These are phyloP conservation scores for Letharia columbiana DNA, from an alignment of 495 filamentous ascomycete species.

Conservation along the genomic window DNA sequence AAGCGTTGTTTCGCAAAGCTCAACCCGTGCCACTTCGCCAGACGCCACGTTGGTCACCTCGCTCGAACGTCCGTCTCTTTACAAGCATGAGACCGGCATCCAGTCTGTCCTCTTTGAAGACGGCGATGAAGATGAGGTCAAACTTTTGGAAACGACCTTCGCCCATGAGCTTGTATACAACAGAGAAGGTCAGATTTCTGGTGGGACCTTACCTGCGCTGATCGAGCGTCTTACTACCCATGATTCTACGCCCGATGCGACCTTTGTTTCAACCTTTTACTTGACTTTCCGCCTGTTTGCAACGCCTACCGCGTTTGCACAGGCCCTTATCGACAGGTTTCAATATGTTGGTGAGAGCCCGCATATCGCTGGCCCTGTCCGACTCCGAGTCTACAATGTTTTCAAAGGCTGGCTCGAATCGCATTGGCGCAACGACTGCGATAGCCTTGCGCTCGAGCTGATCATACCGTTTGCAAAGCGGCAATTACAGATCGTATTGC, in stretches of 20 bases:
- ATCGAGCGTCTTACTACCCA: constrained; percentile 91
- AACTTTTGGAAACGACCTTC: constrained; percentile 73
- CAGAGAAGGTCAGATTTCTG: constrained; percentile 90
- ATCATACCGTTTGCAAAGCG: constrained; percentile 73
- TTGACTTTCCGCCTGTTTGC: constrained; percentile 95
- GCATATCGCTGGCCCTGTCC: constrained; percentile 65
- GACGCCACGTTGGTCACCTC: constrained; percentile 39
- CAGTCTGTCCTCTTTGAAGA: constrained; percentile 58
- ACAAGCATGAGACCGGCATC: constrained; percentile 45
- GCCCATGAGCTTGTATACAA: constrained; percentile 86
- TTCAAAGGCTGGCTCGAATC: constrained; percentile 97
- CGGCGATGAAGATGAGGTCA: constrained; percentile 64
- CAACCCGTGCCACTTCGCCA: constrained; percentile 84
- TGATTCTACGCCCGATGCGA: constrained; percentile 83
- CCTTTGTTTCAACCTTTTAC: constrained; percentile 93
- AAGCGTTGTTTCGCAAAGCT: constrained; percentile 52
- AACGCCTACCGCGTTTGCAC: constrained; percentile 67
- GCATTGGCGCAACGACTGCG: constrained; percentile 80
- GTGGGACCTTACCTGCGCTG: constrained; percentile 81
- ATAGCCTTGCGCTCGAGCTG: constrained; percentile 61
- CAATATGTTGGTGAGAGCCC: constrained; percentile 78
- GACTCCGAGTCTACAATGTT: constrained; percentile 87
- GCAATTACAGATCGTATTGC: constrained; percentile 56
- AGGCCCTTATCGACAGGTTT: constrained; percentile 79
- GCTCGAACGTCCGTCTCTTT: constrained; percentile 29